Conservation (phyloP, 1,284 basidiomycete genomes). For the Irpex sp. region DNA sequence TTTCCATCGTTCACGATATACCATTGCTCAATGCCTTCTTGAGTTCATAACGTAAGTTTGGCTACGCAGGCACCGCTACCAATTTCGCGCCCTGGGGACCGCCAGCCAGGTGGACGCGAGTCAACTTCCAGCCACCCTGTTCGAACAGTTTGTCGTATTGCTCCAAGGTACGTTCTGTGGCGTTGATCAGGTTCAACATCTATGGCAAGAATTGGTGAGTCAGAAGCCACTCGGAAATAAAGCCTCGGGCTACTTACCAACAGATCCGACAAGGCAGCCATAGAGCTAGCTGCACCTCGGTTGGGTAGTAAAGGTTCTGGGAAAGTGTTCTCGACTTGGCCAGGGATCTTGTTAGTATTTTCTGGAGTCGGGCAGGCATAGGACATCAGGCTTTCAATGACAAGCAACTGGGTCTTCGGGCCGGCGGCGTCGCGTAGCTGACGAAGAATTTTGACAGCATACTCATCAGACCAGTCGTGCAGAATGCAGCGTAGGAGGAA, state of each 20-base stretch:
- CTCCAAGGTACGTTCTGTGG: slow-evolving; percentile 12
- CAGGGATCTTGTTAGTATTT: background rate
- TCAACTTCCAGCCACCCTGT: slow-evolving; percentile 13
- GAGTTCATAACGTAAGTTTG: too few species aligned
- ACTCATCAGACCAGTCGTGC: slow-evolving; percentile 26
- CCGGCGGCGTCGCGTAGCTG: slow-evolving; percentile 21
- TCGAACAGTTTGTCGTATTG: slow-evolving; percentile 10
- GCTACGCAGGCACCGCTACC: background rate
- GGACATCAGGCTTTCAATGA: slow-evolving; percentile 9
- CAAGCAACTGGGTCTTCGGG: slow-evolving; percentile 10
- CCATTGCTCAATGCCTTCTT: too few species aligned
- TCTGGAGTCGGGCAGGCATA: slow-evolving; percentile 7
- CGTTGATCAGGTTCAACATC: slow-evolving; percentile 10
- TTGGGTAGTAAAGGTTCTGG: slow-evolving; percentile 10
- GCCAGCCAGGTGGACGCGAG: background rate
- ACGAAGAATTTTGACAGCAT: slow-evolving; percentile 20
- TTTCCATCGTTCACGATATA: too few species aligned
- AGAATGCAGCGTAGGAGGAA: slow-evolving; percentile 24
- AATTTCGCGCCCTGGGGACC: background rate
- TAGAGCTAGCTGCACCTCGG: background rate
- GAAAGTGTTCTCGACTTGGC: background rate
- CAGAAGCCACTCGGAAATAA: background rate
- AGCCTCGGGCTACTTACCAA: background rate
- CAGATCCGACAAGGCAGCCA: slow-evolving; percentile 9
- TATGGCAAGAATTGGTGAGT: background rate